These are phyloP conservation scores for Nemania abortiva DNA, from an alignment of 2,329 filamentous ascomycete species.

Conservation along the genomic window DNA sequence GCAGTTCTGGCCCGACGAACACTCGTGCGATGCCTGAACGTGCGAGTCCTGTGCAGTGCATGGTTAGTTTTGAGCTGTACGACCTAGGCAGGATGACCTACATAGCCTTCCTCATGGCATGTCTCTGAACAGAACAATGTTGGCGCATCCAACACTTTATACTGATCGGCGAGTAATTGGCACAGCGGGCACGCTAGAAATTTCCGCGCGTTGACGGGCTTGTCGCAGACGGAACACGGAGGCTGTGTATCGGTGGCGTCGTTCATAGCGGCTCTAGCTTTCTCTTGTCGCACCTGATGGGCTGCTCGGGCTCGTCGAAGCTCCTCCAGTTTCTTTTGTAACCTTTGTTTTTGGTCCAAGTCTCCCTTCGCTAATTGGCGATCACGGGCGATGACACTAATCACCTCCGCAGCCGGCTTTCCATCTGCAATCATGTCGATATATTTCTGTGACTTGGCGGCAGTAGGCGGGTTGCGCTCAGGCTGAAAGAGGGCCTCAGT, in stretches of 20 bases:
- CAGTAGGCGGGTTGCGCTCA: constrained; percentile 49
- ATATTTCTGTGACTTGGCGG: constrained; percentile 53
- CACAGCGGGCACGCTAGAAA: constrained; percentile 61
- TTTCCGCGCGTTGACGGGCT: constrained; percentile 51
- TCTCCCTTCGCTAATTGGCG: constrained; percentile 47
- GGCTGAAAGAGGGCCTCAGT: constrained; percentile 58
- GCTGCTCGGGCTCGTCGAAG: constrained; percentile 62
- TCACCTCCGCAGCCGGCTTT: constrained; percentile 48
- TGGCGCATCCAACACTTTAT: constrained; percentile 53
- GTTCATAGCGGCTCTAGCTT: constrained; percentile 52
- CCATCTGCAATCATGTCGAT: constrained; percentile 54
- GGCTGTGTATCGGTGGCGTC: constrained; percentile 53
- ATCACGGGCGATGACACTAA: constrained; percentile 51
- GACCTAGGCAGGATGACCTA: constrained; percentile 49
- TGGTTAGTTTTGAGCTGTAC: constrained; percentile 43
- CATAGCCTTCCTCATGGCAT: constrained; percentile 57
- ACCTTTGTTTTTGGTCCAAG: constrained; percentile 54
- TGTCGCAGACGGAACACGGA: constrained; percentile 56
- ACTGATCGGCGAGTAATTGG: constrained; percentile 55
- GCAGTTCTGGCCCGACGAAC: constrained; percentile 57
- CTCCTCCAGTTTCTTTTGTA: constrained; percentile 58
- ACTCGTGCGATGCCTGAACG: constrained; percentile 55
- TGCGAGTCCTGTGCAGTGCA: constrained; percentile 54
- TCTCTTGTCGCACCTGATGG: constrained; percentile 57
- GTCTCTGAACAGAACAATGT: constrained; percentile 61